phyloP scores from a whole-genome alignment of 2,329 filamentous ascomycete genomes.

The Exophiala sideris region DNA sequence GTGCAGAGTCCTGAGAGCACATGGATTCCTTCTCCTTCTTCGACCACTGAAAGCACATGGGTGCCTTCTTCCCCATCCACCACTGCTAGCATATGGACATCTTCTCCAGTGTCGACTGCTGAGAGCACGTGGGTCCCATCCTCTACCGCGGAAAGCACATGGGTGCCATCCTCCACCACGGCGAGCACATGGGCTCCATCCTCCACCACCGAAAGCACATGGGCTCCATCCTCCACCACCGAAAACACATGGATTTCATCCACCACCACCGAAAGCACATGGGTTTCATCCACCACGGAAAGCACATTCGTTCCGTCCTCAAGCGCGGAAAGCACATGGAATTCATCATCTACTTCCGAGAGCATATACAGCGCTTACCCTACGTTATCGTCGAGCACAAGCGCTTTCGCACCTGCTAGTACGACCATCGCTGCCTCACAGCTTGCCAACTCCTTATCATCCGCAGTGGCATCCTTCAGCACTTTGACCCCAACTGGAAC shows the following conservation, averaged over 20 bases:
- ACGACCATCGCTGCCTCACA: neutral
- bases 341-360: neutral
- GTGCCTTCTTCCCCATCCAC: neutral
- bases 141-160: neutral
- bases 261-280: neutral
- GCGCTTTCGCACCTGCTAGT: too few species aligned
- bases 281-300: too few species aligned
- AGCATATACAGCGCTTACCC: too few species aligned
- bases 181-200: neutral
- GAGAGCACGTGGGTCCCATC: neutral
- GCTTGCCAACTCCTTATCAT: neutral
- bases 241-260: neutral
- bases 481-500: neutral
- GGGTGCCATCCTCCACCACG: neutral
- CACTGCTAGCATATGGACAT: neutral
- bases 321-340: neutral
- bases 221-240: neutral
- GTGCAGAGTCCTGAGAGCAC: neutral
- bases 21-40: neutral
- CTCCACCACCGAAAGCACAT: neutral
- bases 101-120: neutral
- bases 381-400: too few species aligned
- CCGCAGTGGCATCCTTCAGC: neutral
- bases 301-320: too few species aligned
- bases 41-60: neutral